phyloP scores from a whole-genome alignment of 768 basidiomycete genomes.

The Pleurotus tuber-regium region DNA sequence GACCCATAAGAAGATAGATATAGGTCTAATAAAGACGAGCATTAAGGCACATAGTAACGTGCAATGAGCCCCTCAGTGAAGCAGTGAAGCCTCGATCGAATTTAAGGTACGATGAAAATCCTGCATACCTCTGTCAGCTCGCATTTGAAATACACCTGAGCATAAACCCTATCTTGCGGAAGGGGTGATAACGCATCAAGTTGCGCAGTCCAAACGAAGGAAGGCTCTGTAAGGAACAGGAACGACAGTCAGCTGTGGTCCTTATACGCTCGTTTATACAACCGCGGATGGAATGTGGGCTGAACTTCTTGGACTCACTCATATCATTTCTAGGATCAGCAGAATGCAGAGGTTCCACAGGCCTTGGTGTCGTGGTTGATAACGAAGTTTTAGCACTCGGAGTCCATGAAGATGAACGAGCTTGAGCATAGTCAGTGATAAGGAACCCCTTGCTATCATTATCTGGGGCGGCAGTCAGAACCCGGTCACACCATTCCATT shows the following conservation, averaged over 20 bases:
- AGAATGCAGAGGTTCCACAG: not conserved
- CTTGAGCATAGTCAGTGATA: too few relatives aligned
- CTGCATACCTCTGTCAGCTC: constrained; percentile 4
- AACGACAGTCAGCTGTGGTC: not conserved
- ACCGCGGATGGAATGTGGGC: too few relatives aligned
- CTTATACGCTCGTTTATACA: too few relatives aligned
- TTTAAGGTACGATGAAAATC: not conserved
- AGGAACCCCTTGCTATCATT: not conserved
- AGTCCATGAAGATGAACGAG: too few relatives aligned
- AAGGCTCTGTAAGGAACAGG: not conserved
- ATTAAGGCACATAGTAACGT: constrained; percentile 2
- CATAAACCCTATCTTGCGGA: not conserved
- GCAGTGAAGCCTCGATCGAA: not conserved
- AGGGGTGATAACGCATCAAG: not conserved
- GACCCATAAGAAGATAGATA: too few relatives aligned
- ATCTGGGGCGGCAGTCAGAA: not conserved
- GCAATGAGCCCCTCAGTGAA: too few relatives aligned
- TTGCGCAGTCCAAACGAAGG: constrained; percentile 1
- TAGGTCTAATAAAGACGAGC: not conserved
- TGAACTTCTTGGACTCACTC: not conserved
- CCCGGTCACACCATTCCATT: not conserved
- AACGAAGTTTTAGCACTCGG: too few relatives aligned
- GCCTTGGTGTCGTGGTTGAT: too few relatives aligned
- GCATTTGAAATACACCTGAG: constrained; percentile 6
- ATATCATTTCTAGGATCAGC: not conserved